Evolutionary conservation across 345 rosid genomes (phyloP), one percentile per base, ranked within the genome.

Genomic region (Citrus mangshanensis): DNA sequence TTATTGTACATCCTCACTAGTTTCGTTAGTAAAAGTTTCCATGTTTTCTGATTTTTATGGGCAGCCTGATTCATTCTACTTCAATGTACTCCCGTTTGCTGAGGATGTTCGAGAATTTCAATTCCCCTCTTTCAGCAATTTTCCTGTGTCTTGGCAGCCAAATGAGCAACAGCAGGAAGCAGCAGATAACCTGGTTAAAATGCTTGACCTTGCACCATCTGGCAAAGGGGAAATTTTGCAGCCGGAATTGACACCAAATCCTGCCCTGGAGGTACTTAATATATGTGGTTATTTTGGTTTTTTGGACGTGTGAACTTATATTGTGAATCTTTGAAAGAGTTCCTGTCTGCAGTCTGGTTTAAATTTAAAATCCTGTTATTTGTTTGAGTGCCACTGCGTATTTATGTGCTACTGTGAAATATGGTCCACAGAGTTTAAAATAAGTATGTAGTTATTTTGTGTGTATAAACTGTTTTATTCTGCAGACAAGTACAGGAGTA

Each of bases 71-170:
- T 93, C 97, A 16, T 96, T 96, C 83, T 91, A 82, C 87, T 91
- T 93, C 86, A 96, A 96, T 68, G 87, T 83, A 78, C 92, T 94
- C 75, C 98, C 99, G 74, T 96, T 94, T 64, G 86, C 89, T 46
- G 98, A 96, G 86, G 99, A 96, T 85, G 78, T 94, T 79, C 91
- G 98, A 62, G 99, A 96, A 83, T 96, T 94, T 88, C 91, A 86
- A 60, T 96, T 94, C 81, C 90, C 94, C 74, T 94, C 97, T 80
- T 88, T 96, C 82, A 86, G 85, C 89, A 93, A 83, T 70, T 81
- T 90, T 60, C 95, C 98, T 71, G 80, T 81, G 19, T 90, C 92
- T 9, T 89, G 85, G 91, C 89, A 84, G 88, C 99, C 98, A 56
- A 85, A 86, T 82, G 90, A 89, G 59, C 88, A 86, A 78, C 98